Conservation (phyloP, 306 rosid species). For the Boehmeria nivea region DNA sequence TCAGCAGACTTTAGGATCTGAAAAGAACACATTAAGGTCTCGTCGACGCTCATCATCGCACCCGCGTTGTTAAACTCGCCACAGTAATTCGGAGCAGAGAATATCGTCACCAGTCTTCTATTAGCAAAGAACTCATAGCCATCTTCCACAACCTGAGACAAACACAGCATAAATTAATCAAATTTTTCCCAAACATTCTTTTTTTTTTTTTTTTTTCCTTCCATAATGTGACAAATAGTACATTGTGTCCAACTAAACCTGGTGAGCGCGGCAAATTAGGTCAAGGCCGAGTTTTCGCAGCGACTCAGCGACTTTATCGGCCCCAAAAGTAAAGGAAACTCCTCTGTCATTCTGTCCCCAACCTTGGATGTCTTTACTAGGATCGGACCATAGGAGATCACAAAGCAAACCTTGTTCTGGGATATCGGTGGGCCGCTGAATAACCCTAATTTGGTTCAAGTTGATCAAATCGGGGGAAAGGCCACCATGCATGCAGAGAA, state of each 20-base stretch:
- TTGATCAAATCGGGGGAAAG: constrained; percentile 63
- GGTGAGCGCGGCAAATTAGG: constrained; percentile 84
- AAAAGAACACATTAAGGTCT: constrained; percentile 69
- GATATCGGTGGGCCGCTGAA: constrained; percentile 59
- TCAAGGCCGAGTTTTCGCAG: constrained; percentile 65
- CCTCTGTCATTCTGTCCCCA: constrained; percentile 86
- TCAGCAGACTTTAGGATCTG: constrained; percentile 64
- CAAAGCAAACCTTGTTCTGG: constrained; percentile 72
- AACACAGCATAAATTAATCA: no score
- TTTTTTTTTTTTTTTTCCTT: no score
- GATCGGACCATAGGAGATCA: constrained; percentile 94
- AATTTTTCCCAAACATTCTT: no score
- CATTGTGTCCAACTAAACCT: no score
- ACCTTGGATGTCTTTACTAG: constrained; percentile 46
- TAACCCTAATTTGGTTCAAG: constrained; percentile 51
- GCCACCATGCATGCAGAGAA: constrained; percentile 92
- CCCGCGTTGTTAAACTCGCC: constrained; percentile 92
- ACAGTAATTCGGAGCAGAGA: constrained; percentile 92
- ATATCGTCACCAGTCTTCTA: constrained; percentile 70
- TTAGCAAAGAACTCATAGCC: constrained; percentile 89
- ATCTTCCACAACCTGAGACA: constrained; percentile 69
- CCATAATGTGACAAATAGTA: no score
- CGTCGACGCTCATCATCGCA: constrained; percentile 83
- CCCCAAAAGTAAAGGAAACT: constrained; percentile 76
- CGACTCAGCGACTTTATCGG: constrained; percentile 56